Evolutionary conservation across 163 green algal genomes (phyloP).

Genomic region (Chloromonas sp.): DNA sequence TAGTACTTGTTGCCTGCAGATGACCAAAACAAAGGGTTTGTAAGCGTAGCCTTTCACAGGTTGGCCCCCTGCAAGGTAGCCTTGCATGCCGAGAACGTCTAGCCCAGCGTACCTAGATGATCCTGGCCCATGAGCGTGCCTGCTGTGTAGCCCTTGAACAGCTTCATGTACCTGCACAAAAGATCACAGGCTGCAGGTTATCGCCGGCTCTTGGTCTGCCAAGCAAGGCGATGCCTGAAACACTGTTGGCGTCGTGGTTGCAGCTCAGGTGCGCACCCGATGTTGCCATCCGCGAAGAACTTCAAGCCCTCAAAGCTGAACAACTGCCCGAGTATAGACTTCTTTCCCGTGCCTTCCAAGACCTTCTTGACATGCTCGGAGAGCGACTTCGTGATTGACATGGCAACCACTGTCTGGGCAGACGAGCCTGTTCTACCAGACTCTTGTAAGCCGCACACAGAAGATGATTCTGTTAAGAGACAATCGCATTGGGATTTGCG

Average conservation of each 20-base stretch:
- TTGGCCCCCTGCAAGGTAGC: no score
- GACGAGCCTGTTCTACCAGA: no score
- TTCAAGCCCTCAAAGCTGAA: slow-evolving; percentile 21
- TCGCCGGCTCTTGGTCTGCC: no score
- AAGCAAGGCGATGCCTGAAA: no score
- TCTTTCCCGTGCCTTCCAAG: slow-evolving; percentile 14
- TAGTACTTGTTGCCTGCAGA: slow-evolving; percentile 37
- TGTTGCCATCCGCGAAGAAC: slow-evolving; percentile 29
- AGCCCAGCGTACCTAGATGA: not conserved
- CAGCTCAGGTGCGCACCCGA: slow-evolving; percentile 13
- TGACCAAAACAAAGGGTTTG: not conserved
- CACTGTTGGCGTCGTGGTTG: not conserved
- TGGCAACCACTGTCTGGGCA: no score
- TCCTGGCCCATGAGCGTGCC: slow-evolving; percentile 28
- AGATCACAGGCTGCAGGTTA: no score
- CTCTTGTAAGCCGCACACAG: no score
- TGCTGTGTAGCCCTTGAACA: slow-evolving; percentile 8
- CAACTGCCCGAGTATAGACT: slow-evolving; percentile 15
- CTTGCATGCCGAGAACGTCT: no score
- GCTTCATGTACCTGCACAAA: slow-evolving; percentile 18
- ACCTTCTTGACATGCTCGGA: slow-evolving; percentile 2
- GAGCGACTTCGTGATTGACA: not conserved
- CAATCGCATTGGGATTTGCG: no score
- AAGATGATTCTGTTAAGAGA: no score
- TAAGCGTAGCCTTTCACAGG: no score